Evolutionary conservation across 2,329 filamentous ascomycete species (phyloP).

Genomic region (Diaporthe amygdali): DNA sequence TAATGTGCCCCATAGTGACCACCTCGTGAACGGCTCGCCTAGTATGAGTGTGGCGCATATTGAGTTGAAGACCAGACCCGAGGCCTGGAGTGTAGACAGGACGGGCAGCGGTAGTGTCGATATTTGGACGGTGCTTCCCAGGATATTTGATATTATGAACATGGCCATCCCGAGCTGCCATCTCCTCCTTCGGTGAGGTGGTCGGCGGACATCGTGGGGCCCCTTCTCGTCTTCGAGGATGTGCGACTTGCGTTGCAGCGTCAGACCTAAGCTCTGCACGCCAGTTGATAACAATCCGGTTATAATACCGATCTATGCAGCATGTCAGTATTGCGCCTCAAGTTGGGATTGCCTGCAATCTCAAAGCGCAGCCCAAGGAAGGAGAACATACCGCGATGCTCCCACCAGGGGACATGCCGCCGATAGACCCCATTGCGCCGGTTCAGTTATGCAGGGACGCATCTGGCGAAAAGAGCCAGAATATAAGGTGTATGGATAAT

Average conservation of each 20-base stretch:
- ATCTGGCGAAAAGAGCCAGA: constrained; percentile 47
- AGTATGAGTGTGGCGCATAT: constrained; percentile 94
- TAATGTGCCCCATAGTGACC: constrained; percentile 88
- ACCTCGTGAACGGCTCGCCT: constrained; percentile 90
- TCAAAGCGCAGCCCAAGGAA: background rate
- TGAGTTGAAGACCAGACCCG: constrained; percentile 97
- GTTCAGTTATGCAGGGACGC: constrained; percentile 45
- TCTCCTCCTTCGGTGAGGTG: constrained; percentile 86
- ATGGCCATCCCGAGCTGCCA: constrained; percentile 99
- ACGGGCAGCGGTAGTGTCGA: constrained; percentile 94
- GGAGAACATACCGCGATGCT: constrained; percentile 70
- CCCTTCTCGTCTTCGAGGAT: constrained; percentile 96
- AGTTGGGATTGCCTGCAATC: background rate
- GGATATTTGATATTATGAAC: constrained; percentile 92
- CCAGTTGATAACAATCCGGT: constrained; percentile 94
- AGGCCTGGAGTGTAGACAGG: constrained; percentile 92
- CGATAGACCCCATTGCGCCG: constrained; percentile 71
- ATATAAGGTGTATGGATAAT: constrained; percentile 16
- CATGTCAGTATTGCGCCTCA: constrained; percentile 28
- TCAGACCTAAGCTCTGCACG: constrained; percentile 92
- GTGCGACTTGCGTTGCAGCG: constrained; percentile 96
- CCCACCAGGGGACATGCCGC: constrained; percentile 78
- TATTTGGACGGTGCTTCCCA: constrained; percentile 96
- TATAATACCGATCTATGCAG: constrained; percentile 79
- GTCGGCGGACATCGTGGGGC: constrained; percentile 76